Evolutionary conservation across 2,329 filamentous ascomycete species (phyloP).

Genomic region (Alternaria longipes): DNA sequence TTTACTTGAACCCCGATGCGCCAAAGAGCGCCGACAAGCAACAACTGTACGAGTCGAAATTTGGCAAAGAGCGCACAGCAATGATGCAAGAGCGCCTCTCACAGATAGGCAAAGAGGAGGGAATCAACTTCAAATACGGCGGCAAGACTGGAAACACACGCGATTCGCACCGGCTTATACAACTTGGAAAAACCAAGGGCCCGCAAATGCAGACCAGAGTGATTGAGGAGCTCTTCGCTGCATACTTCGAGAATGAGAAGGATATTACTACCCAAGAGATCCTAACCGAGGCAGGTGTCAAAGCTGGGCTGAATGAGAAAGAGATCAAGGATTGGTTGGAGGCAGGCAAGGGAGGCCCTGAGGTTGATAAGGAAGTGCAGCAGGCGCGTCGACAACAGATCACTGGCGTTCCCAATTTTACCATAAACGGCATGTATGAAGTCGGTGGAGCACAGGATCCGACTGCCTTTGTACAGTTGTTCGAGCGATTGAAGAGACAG

Average conservation of each 20-base stretch:
- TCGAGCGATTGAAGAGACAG: constrained; percentile 66
- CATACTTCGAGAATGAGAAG: constrained; percentile 60
- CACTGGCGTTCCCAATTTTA: constrained; percentile 77
- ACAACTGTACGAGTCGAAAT: constrained; percentile 68
- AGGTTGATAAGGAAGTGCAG: constrained; percentile 59
- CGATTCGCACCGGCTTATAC: constrained; percentile 76
- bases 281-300: constrained; percentile 53
- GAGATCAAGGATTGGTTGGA: constrained; percentile 57
- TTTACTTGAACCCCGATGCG: constrained; percentile 77
- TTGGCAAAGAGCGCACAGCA: constrained; percentile 68
- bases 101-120: constrained; percentile 68
- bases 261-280: constrained; percentile 57
- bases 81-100: constrained; percentile 68
- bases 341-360: constrained; percentile 54
- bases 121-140: constrained; percentile 76
- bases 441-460: constrained; percentile 78
- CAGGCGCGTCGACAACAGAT: constrained; percentile 61
- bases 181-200: constrained; percentile 69
- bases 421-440: constrained; percentile 72
- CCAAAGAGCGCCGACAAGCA: constrained; percentile 65
- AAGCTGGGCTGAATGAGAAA: constrained; percentile 54
- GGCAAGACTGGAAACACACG: constrained; percentile 79
- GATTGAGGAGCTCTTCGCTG: constrained; percentile 52
- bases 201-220: constrained; percentile 58
- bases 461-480: constrained; percentile 70